Percentiles rank a stretch among this genome's conserved stretches.
These are phyloP conservation scores for Cryptococcus neoformans DNA, from an alignment of 1,284 basidiomycete species.

Conservation along the genomic window DNA sequence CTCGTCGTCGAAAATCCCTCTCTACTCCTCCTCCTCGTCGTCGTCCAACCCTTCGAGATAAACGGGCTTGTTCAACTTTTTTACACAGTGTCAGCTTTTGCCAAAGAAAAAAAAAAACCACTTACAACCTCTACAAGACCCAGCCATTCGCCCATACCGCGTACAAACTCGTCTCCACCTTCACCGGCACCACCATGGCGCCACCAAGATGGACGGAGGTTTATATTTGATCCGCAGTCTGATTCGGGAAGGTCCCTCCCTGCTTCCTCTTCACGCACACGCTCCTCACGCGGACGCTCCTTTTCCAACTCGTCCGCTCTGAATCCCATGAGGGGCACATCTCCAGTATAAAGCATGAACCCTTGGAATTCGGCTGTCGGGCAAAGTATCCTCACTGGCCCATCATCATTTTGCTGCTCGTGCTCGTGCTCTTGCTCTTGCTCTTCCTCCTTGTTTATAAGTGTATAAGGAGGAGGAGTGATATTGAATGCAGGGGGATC, in stretches of 20 bases:
- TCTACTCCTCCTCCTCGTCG: slow-evolving; percentile 14
- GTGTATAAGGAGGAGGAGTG: not conserved
- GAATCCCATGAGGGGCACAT: slow-evolving; percentile 29
- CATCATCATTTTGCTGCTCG: not conserved
- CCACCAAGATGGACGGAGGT: slow-evolving; percentile 35
- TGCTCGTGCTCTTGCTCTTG: not conserved
- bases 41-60: slow-evolving; percentile 23
- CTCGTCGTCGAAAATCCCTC: no score
- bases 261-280: not conserved
- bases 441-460: not conserved
- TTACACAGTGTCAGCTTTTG: not conserved
- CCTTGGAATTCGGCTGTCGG: slow-evolving; percentile 26
- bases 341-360: slow-evolving; percentile 42
- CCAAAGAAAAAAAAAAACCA: not conserved
- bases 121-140: slow-evolving; percentile 40
- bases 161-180: slow-evolving; percentile 45
- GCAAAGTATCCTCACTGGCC: slow-evolving; percentile 23
- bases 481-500: slow-evolving; percentile 28
- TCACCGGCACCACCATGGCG: slow-evolving; percentile 39
- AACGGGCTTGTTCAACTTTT: slow-evolving; percentile 26
- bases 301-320: not conserved
- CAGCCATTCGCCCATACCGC: slow-evolving; percentile 43
- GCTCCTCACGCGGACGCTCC: no score
- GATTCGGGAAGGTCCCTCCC: no score
- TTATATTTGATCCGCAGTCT: not conserved